Percentiles rank a stretch among this genome's conserved stretches.
These are phyloP conservation scores for Fraxinus paxiana DNA, from an alignment of 305 asterid genomes.

Conservation along the genomic window DNA sequence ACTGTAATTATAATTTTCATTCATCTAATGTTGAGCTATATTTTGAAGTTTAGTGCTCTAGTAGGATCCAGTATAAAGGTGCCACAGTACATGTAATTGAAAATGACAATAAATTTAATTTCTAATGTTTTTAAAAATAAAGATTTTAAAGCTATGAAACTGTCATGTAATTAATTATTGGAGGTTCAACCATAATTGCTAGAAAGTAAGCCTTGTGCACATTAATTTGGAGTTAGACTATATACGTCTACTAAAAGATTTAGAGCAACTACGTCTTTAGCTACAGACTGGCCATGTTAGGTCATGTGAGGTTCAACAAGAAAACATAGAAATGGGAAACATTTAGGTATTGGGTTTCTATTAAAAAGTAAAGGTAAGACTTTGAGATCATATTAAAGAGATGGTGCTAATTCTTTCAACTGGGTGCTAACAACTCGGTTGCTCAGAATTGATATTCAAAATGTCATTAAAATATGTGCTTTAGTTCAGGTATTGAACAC, in stretches of 20 bases:
- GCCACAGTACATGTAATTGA: background rate
- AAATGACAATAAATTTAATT: background rate
- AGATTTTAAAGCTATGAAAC: slow-evolving; percentile 1
- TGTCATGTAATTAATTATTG: background rate
- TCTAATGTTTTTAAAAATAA: background rate
- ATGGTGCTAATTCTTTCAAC: background rate
- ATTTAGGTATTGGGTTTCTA: background rate
- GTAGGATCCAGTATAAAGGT: background rate
- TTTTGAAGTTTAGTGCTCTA: background rate
- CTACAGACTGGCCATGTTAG: background rate
- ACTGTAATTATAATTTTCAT: background rate
- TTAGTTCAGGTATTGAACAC: too few relatives aligned
- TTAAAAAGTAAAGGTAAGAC: background rate
- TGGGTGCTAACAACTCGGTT: background rate
- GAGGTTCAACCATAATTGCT: background rate
- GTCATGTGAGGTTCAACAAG: background rate
- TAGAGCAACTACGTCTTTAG: background rate
- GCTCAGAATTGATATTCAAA: background rate
- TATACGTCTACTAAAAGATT: background rate
- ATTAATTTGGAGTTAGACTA: background rate
- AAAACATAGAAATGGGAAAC: background rate
- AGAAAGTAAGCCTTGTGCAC: background rate
- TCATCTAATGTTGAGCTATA: background rate
- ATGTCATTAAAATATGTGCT: too few relatives aligned
- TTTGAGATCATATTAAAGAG: background rate